These are phyloP conservation scores for Setaria viridis DNA, from an alignment of 202 grass and related monocot genomes.

Conservation along the genomic window DNA sequence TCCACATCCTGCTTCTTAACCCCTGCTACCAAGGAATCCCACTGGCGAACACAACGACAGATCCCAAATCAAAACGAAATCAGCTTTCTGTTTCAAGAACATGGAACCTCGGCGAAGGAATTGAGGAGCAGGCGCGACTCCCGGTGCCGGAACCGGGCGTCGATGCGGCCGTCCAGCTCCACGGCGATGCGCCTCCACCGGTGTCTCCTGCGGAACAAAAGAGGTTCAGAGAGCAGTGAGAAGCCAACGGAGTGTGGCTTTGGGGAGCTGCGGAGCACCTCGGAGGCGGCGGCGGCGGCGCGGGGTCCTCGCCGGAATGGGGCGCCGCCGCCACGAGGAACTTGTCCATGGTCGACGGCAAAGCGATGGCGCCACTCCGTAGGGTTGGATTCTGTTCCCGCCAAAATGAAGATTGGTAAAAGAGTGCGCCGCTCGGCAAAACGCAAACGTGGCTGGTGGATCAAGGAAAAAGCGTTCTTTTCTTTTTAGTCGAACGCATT, in stretches of 20 bases:
- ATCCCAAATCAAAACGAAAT: conserved; percentile 8
- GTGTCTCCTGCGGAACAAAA: conserved; percentile 35
- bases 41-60: not conserved
- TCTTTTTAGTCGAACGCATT: not conserved
- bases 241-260: not conserved
- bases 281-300: conserved; percentile 34
- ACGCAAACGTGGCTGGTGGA: not conserved
- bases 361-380: not conserved
- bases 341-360: conserved; percentile 57
- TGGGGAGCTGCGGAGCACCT: conserved; percentile 29
- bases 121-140: conserved; percentile 65
- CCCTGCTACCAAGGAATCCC: conserved; percentile 12
- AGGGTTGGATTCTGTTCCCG: conserved; percentile 26
- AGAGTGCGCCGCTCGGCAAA: not conserved
- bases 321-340: conserved; percentile 59
- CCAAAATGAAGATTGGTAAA: not conserved
- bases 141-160: conserved; percentile 53
- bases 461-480: not conserved
- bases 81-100: not conserved
- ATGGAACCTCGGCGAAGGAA: conserved; percentile 62
- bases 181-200: conserved; percentile 64
- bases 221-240: conserved; percentile 1
- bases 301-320: conserved; percentile 39
- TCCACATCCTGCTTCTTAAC: not conserved
- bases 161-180: conserved; percentile 69